A percentile compares a stretch with the other conserved stretches of the same genome.
These are phyloP conservation scores for Xylogone sp. DNA, from an alignment of 2,329 filamentous ascomycete genomes.

Conservation along the genomic window DNA sequence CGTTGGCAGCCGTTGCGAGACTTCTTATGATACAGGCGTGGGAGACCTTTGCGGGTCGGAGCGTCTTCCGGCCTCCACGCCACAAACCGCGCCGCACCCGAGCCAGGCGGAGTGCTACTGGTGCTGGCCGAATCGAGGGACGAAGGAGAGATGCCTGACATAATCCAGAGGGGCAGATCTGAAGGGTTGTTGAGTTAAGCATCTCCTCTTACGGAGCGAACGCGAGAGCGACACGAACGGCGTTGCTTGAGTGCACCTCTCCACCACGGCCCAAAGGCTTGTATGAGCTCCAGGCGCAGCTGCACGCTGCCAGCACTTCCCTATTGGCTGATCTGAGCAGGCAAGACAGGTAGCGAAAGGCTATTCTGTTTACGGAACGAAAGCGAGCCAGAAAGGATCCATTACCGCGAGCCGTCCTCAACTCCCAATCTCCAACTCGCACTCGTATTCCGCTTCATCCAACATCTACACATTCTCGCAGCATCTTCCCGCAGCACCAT, in stretches of 20 bases:
- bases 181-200: not conserved
- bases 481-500: not conserved
- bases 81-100: not conserved
- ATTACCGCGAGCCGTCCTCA: not conserved
- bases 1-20: constrained; percentile 26
- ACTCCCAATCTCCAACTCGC: not conserved
- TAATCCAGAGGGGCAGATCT: not conserved
- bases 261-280: no score
- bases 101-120: not conserved
- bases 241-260: not conserved
- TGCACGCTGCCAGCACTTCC: no score
- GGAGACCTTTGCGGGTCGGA: constrained; percentile 1
- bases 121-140: not conserved
- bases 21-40: constrained; percentile 29
- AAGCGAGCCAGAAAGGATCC: not conserved
- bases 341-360: not conserved
- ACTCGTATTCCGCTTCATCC: no score
- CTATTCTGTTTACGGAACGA: not conserved
- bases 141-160: not conserved
- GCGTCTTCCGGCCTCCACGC: not conserved
- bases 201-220: not conserved
- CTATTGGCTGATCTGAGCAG: no score
- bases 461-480: not conserved
- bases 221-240: not conserved
- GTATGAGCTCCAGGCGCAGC: no score